These are phyloP conservation scores for Oxalis stricta DNA, from an alignment of 441 rosid genomes.

Conservation along the genomic window DNA sequence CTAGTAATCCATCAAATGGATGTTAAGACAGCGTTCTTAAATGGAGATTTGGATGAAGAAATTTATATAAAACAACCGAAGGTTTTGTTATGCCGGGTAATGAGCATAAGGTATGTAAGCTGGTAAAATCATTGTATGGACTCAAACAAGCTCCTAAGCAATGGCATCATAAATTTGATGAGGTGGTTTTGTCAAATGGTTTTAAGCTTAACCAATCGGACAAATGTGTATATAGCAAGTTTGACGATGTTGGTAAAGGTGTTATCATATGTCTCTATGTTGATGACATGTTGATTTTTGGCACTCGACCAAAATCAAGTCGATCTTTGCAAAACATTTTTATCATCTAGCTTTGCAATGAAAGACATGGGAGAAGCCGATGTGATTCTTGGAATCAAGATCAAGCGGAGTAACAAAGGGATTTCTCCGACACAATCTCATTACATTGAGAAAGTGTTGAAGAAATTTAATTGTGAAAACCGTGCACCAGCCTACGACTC, in stretches of 20 bases:
- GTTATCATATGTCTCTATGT: not conserved
- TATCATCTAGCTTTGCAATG: not conserved
- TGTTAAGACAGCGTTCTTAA: not conserved
- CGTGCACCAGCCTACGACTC: too few relatives aligned
- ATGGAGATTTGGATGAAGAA: not conserved
- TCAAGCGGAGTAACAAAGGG: not conserved
- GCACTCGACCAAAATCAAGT: not conserved
- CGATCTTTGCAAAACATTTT: not conserved
- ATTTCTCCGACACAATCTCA: not conserved
- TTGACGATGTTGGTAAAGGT: not conserved
- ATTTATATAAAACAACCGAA: not conserved
- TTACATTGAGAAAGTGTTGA: not conserved
- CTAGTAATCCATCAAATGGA: not conserved
- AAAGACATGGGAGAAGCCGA: not conserved
- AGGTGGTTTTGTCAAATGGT: not conserved
- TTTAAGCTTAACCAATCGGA: not conserved
- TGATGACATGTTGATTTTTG: not conserved
- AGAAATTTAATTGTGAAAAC: not conserved
- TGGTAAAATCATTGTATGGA: not conserved
- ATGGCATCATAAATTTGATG: not conserved
- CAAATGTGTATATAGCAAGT: not conserved
- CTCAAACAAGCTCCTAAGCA: conserved; percentile 2
- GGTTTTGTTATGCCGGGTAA: not conserved
- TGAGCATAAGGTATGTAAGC: not conserved
- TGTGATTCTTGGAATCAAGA: not conserved